Base-by-base conservation (phyloP, 2,329 filamentous ascomycete genomes). In the Talaromyces pinophilus region DNA sequence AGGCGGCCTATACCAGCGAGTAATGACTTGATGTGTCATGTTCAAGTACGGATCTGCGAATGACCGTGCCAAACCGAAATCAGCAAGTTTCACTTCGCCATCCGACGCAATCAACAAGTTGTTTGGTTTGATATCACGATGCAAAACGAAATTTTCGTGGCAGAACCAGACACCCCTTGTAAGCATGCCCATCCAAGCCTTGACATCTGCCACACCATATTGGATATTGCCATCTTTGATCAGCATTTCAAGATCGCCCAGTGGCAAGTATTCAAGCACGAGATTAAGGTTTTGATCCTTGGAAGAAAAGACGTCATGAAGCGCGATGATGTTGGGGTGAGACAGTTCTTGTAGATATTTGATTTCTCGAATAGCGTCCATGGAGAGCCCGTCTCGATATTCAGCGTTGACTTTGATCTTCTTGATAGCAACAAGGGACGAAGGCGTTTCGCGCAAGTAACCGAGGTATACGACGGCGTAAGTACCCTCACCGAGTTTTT, bases 151-250 rank as follows among this genome's bases (percentile, higher is more conserved):
- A 78, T 95, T 96, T 76, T 93, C 92, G 79, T 99, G 95, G 79
- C 95, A 98, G 83, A 96, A 99, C 90, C 92, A 96, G 33, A 98
- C 88, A 30, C 91, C 95, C 50, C 94, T 89, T 33, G 87, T 87
- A n/a, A 98, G 86, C 95, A 98, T 98, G 69, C 91, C 92, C 90
- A 97, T 96, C 95, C 95, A 99, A 17, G 93, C 91, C 79, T 99
- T 99, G 78, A 98, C 93, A 78, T 99, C 95, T 19, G 92, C 91
- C 11, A 88, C 87, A 68, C 91, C 91, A 78, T 98, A 98, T 64
- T 88, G 87, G 57, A 97, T 89, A 63, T 89, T 86, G 35, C 86
- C 88, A 79, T 98, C 93, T 77, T 92, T 92, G 77, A 97, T 96
- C 67, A 99, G 87, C 85, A 93, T 92, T 79, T 98, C 92, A 33